Conservation (phyloP, 225 moss, liverwort and hornwort species). For the Marchantia polymorpha region DNA sequence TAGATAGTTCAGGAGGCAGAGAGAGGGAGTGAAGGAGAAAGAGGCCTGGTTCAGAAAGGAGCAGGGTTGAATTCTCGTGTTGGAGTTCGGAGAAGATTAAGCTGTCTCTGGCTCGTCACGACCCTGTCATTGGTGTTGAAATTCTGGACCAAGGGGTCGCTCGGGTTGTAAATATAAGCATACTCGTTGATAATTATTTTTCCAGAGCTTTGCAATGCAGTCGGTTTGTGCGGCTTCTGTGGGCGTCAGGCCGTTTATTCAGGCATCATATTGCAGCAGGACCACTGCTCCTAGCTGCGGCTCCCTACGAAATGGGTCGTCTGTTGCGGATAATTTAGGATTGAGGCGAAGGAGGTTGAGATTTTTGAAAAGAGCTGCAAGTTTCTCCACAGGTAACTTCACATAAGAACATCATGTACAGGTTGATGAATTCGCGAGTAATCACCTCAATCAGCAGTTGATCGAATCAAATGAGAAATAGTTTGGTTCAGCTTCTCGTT, state of each 20-base stretch:
- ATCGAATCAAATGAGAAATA: no score
- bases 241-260: not conserved
- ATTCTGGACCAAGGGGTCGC: not conserved
- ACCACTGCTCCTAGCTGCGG: not conserved
- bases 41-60: not conserved
- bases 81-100: not conserved
- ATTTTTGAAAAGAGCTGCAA: not conserved
- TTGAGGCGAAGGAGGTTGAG: no score
- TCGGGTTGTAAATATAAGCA: not conserved
- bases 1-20: not conserved
- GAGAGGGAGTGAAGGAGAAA: not conserved
- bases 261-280: not conserved
- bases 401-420: no score
- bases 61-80: not conserved
- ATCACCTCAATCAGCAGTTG: no score
- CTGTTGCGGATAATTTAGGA: no score
- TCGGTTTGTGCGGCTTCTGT: constrained; percentile 9
- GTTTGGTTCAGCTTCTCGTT: no score
- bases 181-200: not conserved
- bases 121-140: not conserved
- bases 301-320: no score
- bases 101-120: not conserved
- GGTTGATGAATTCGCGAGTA: no score
- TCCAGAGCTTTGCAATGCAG: constrained; percentile 2
- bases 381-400: not conserved